Base-by-base conservation (phyloP, 106 monocot species). In the Platanthera zijinensis region DNA sequence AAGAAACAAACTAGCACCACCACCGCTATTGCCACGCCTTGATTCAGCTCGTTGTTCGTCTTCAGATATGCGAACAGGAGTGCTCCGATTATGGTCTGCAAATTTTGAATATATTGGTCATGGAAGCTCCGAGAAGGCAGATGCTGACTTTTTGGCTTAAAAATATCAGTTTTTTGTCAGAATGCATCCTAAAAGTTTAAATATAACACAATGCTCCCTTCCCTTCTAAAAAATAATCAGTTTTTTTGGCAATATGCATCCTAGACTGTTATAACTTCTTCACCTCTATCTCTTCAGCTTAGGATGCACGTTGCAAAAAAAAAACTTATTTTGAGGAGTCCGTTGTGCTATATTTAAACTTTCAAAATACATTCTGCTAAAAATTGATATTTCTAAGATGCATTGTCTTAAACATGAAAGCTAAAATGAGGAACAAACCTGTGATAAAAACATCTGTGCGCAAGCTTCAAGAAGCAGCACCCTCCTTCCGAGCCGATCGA, bases 381-480 rank as follows among this genome's bases (percentile, higher is more conserved):
- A 45, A 32, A 22, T 22, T 66, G 25, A 25, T 25, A 57, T n/a
- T 14, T 6, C 5, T 10, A 13, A 59, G 19, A 19, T 19, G 14
- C 50, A 72, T 72, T 47, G 7, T 4, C 6, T n/a, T 15, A 12
- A 69, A 45, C 39, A 39, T 39, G 39, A 1, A 39, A 32, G 13
- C 9, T 67, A 6, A 39, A 5, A 39, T 51, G 8, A 18, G 49
- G 5, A 7, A 73, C 67, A 14, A 15, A 84, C 84, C 73, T 81
- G 82, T 21, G 82, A 70, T 22, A 78, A 9, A 6, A 86, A 50
- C 85, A 86, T 83, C 54, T 76, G 63, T 11, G 25, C 69, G 11
- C 85, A 86, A 11, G 83, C 86, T 49, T 76, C 71, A 7, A 86
- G 83, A 2, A 86, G 67, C 73, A 86, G 17, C 19, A 76, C 8